phyloP scores from a whole-genome alignment of 371 early-diverging fungal species.

The Rhizopus delemar region DNA sequence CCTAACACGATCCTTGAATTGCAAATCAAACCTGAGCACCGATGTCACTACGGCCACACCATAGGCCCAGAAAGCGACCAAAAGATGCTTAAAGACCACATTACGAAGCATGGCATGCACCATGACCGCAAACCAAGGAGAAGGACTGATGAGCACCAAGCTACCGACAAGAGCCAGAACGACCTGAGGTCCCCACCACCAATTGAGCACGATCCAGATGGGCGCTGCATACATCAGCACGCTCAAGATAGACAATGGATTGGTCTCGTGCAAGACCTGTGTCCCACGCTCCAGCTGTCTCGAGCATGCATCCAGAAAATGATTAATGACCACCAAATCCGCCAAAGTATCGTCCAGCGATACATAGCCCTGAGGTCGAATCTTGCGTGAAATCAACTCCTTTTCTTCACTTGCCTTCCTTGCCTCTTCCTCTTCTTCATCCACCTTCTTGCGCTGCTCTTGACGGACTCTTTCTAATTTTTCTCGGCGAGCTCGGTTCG shows the following conservation, averaged over 20 bases:
- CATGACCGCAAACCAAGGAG: conserved; percentile 33
- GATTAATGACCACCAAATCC: conserved; percentile 32
- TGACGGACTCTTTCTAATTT: conserved; percentile 28
- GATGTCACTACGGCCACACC: conserved; percentile 25
- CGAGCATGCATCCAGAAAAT: conserved; percentile 23
- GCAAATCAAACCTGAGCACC: conserved; percentile 1
- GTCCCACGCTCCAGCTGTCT: not conserved
- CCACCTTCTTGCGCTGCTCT: conserved; percentile 18
- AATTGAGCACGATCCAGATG: conserved; percentile 31
- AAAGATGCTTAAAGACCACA: conserved; percentile 18
- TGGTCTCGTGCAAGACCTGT: conserved; percentile 29
- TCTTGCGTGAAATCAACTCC: conserved; percentile 33
- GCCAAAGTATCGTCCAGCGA: conserved; percentile 49
- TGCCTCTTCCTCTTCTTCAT: conserved; percentile 22
- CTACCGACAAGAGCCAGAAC: conserved; percentile 29
- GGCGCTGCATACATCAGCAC: conserved; percentile 36
- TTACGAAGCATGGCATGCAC: conserved; percentile 20
- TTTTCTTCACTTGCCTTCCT: conserved; percentile 31
- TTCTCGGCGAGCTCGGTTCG: conserved; percentile 28
- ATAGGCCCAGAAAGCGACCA: conserved; percentile 38
- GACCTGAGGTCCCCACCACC: conserved; percentile 24
- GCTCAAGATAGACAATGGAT: conserved; percentile 25
- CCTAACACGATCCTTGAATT: conserved; percentile 7
- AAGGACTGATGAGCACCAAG: conserved; percentile 18
- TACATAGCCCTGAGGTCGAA: conserved; percentile 29